Evolutionary conservation across 768 basidiomycete genomes (phyloP).

Genomic region (Dioszegia aurantiaca): DNA sequence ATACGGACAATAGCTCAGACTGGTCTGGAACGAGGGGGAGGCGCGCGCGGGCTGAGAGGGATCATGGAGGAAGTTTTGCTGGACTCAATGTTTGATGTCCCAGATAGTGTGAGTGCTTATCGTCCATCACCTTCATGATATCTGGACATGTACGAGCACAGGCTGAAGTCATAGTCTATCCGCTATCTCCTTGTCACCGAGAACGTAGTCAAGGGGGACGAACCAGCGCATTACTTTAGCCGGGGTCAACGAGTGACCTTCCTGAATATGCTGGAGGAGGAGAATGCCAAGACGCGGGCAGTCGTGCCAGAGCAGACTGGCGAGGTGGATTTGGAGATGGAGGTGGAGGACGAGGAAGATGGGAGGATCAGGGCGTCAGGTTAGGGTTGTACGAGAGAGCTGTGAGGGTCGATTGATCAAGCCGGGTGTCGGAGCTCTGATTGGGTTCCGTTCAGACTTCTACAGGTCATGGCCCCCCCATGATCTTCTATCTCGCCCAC

Average conservation of each 20-base stretch:
- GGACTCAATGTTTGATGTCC: constrained; percentile 74
- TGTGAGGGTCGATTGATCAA: too few species aligned
- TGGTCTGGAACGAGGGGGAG: constrained; percentile 77
- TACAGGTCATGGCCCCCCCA: too few species aligned
- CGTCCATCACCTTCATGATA: too few species aligned
- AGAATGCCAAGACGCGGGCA: constrained; percentile 25
- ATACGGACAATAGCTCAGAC: constrained; percentile 75
- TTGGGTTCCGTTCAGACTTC: too few species aligned
- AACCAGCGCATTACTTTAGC: constrained; percentile 70
- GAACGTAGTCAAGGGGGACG: constrained; percentile 64
- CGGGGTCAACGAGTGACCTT: constrained; percentile 45
- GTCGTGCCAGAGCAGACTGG: constrained; percentile 16
- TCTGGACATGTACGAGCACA: too few species aligned
- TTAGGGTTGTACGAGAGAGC: neutral
- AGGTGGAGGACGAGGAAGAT: constrained; percentile 16
- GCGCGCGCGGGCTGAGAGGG: constrained; percentile 82
- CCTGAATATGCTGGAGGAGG: constrained; percentile 38
- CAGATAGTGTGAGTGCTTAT: constrained; percentile 49
- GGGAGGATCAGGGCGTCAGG: constrained; percentile 15
- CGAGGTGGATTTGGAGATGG: constrained; percentile 16
- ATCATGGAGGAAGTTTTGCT: constrained; percentile 82
- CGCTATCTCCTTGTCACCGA: constrained; percentile 78
- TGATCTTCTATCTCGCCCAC: too few species aligned
- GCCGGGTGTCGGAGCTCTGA: too few species aligned
- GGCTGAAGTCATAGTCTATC: constrained; percentile 59